phyloP scores from a whole-genome alignment of 768 basidiomycete species.

The Fomitopsis pulvina region DNA sequence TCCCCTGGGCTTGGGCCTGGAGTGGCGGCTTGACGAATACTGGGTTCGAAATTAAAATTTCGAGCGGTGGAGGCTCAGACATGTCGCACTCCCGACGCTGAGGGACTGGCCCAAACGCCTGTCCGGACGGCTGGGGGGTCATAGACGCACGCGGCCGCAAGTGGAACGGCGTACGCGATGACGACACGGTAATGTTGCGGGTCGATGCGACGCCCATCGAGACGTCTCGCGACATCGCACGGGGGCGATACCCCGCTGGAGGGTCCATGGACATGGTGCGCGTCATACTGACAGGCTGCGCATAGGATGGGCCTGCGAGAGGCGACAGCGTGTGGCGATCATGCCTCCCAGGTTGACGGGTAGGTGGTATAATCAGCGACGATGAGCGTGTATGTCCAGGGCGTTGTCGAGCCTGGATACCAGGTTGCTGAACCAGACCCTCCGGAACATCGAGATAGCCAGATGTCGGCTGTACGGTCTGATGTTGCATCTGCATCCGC shows the following conservation, averaged over 20 bases:
- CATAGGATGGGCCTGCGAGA: slow-evolving; percentile 5
- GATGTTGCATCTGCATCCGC: neutral
- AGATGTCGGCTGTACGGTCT: neutral
- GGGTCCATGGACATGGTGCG: slow-evolving; percentile 78
- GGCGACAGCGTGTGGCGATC: slow-evolving; percentile 12
- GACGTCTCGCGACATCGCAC: slow-evolving; percentile 31
- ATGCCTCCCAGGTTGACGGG: neutral
- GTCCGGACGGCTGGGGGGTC: slow-evolving; percentile 56
- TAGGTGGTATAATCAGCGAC: slow-evolving; percentile 12
- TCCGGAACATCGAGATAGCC: slow-evolving; percentile 27
- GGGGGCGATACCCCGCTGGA: slow-evolving; percentile 21
- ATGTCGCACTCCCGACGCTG: slow-evolving; percentile 38
- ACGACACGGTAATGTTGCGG: slow-evolving; percentile 43
- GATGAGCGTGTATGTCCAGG: slow-evolving; percentile 8
- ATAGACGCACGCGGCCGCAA: slow-evolving; percentile 64
- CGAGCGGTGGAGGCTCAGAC: slow-evolving; percentile 67
- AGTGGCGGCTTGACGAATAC: slow-evolving; percentile 60
- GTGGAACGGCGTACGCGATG: slow-evolving; percentile 35
- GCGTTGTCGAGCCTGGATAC: slow-evolving; percentile 6
- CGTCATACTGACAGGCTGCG: slow-evolving; percentile 18
- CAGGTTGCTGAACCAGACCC: slow-evolving; percentile 6
- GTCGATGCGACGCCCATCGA: slow-evolving; percentile 36
- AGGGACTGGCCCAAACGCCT: slow-evolving; percentile 36
- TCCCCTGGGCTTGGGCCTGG: slow-evolving; percentile 13
- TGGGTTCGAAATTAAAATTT: slow-evolving; percentile 55